phyloP scores from a whole-genome alignment of 495 filamentous ascomycete species.

The Aspergillus campestris region DNA sequence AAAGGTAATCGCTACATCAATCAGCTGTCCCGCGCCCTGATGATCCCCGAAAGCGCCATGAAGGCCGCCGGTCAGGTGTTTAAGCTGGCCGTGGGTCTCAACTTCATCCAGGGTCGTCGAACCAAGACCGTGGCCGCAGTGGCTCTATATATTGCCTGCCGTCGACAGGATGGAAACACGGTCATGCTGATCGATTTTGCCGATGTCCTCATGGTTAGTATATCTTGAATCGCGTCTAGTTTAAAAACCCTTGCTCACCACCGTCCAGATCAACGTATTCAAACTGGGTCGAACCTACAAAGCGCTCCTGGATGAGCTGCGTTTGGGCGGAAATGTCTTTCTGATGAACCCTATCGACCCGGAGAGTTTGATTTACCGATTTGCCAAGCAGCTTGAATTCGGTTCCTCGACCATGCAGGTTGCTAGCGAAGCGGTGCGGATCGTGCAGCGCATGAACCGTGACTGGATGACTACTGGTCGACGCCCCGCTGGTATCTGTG shows the following conservation, averaged over 20 bases:
- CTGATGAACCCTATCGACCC: conserved; percentile 57
- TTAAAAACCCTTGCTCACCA: neutral
- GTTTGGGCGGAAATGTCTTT: conserved; percentile 40
- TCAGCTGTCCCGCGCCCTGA: conserved; percentile 40
- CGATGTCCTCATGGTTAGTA: conserved; percentile 56
- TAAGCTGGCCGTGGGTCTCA: conserved; percentile 60
- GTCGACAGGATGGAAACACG: conserved; percentile 51
- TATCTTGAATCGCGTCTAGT: neutral
- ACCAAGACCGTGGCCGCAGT: conserved; percentile 75
- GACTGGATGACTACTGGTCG: conserved; percentile 96
- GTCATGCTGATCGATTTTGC: conserved; percentile 92
- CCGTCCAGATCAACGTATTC: conserved; percentile 71
- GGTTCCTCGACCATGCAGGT: conserved; percentile 66
- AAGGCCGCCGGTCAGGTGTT: conserved; percentile 64
- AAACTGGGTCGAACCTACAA: conserved; percentile 80
- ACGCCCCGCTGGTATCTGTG: conserved; percentile 87
- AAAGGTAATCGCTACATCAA: conserved; percentile 44
- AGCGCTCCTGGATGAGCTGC: conserved; percentile 59
- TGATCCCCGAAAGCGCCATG: conserved; percentile 49
- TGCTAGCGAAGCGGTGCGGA: conserved; percentile 72
- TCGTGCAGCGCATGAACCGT: conserved; percentile 83
- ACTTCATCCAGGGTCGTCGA: conserved; percentile 87
- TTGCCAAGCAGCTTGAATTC: conserved; percentile 84
- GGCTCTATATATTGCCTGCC: conserved; percentile 80
- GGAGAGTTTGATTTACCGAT: conserved; percentile 82